Conservation (phyloP, 2,329 filamentous ascomycete genomes). For the Ilyonectria mors-panacis region DNA sequence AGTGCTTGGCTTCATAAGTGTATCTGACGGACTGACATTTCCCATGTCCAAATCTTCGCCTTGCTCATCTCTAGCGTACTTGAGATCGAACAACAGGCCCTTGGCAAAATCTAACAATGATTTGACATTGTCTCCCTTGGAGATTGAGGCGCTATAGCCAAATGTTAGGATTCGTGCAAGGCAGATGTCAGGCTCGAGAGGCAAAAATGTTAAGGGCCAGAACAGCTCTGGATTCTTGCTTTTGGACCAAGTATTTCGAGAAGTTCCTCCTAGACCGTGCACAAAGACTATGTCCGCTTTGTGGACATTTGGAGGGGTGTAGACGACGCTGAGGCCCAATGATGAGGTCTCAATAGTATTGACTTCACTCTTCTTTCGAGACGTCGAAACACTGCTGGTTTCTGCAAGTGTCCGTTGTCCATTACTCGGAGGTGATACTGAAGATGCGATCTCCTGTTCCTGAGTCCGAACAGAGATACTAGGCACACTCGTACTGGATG, state of each 20-base stretch:
- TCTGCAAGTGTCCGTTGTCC: no score
- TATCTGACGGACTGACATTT: conserved; percentile 35
- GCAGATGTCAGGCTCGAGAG: conserved; percentile 49
- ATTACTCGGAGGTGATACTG: no score
- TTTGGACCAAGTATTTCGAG: conserved; percentile 54
- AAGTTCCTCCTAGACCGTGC: conserved; percentile 58
- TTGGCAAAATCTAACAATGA: conserved; percentile 56
- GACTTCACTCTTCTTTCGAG: no score
- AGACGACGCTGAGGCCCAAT: no score
- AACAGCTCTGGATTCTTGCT: conserved; percentile 3
- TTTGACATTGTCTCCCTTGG: no score
- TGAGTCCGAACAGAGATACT: no score
- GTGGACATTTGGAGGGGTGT: neutral
- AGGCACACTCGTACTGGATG: no score
- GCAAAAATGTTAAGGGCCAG: conserved; percentile 4
- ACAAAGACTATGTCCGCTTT: conserved; percentile 54
- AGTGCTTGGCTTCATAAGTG: no score
- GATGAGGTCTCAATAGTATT: no score
- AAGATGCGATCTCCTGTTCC: no score
- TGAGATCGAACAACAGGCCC: conserved; percentile 50
- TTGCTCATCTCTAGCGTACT: conserved; percentile 20
- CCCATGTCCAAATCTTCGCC: conserved; percentile 46
- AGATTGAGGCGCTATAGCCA: conserved; percentile 54
- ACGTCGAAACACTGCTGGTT: no score
- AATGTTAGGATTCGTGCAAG: conserved; percentile 54